Percentiles rank a stretch among this genome's conserved stretches.
phyloP scores from a whole-genome alignment of 2,329 filamentous ascomycete genomes.

The Colletotrichum agaves region DNA sequence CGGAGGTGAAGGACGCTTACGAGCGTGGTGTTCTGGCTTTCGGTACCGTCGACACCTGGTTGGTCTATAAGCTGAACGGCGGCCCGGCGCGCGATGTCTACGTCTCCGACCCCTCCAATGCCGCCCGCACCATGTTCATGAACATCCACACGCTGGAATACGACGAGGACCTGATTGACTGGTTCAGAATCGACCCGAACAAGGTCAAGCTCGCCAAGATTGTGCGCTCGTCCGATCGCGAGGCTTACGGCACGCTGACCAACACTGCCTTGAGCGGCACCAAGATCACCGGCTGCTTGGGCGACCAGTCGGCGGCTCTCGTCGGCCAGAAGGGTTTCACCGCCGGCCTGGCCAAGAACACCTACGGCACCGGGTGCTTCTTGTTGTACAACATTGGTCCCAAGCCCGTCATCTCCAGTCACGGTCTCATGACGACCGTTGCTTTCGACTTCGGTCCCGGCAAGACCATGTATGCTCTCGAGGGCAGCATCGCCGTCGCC shows the following conservation, averaged over 20 bases:
- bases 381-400: slow-evolving; percentile 84
- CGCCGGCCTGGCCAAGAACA: slow-evolving; percentile 84
- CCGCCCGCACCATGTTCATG: slow-evolving; percentile 90
- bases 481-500: slow-evolving; percentile 81
- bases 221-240: slow-evolving; percentile 75
- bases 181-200: slow-evolving; percentile 76
- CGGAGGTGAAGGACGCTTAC: slow-evolving; percentile 75
- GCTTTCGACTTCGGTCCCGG: slow-evolving; percentile 78
- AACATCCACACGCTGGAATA: slow-evolving; percentile 81
- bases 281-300: slow-evolving; percentile 80
- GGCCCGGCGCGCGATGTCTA: slow-evolving; percentile 72
- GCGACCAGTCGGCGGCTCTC: slow-evolving; percentile 83
- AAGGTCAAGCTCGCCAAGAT: slow-evolving; percentile 82
- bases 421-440: slow-evolving; percentile 81
- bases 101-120: slow-evolving; percentile 84
- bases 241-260: slow-evolving; percentile 74
- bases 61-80: slow-evolving; percentile 83
- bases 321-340: slow-evolving; percentile 84
- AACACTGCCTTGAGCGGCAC: slow-evolving; percentile 72
- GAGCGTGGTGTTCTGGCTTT: slow-evolving; percentile 78
- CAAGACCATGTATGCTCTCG: slow-evolving; percentile 78
- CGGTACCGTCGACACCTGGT: slow-evolving; percentile 84
- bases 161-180: slow-evolving; percentile 76
- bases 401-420: slow-evolving; percentile 81
- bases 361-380: slow-evolving; percentile 88